Percentiles rank a stretch among this genome's conserved stretches.
Conservation (phyloP, 495 filamentous ascomycete species). For the Neurospora sp. region DNA sequence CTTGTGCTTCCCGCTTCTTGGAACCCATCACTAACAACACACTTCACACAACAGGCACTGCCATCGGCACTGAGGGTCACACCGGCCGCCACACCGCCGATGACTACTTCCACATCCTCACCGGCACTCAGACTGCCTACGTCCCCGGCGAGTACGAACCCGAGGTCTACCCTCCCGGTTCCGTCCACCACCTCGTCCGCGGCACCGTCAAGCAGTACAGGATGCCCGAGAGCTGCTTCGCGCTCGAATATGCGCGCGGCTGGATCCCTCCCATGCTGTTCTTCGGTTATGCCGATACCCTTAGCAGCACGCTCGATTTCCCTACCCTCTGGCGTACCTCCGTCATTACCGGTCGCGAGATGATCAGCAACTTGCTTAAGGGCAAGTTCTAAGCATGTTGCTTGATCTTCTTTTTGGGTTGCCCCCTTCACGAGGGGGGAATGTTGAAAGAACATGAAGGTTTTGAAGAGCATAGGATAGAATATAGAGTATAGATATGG, state of each 20-base stretch:
- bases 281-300: constrained; percentile 74
- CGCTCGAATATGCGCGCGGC: constrained; percentile 78
- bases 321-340: constrained; percentile 68
- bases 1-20: not conserved
- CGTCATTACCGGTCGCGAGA: constrained; percentile 59
- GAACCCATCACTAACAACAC: not conserved
- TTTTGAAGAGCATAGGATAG: not conserved
- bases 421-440: too few species aligned
- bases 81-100: constrained; percentile 78
- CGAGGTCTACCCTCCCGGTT: constrained; percentile 65
- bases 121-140: constrained; percentile 63
- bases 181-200: constrained; percentile 65
- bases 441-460: not conserved
- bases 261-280: constrained; percentile 87
- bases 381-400: constrained; percentile 52
- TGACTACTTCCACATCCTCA: constrained; percentile 87
- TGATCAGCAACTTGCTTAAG: constrained; percentile 56
- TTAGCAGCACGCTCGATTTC: constrained; percentile 67
- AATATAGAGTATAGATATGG: not conserved
- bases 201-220: constrained; percentile 78
- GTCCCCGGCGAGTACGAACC: constrained; percentile 57
- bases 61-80: constrained; percentile 83
- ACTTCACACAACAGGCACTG: constrained; percentile 43
- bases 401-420: not conserved
- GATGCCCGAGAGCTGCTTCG: constrained; percentile 71